phyloP scores from a whole-genome alignment of 495 filamentous ascomycete genomes.

The Trichocladium antarcticum region DNA sequence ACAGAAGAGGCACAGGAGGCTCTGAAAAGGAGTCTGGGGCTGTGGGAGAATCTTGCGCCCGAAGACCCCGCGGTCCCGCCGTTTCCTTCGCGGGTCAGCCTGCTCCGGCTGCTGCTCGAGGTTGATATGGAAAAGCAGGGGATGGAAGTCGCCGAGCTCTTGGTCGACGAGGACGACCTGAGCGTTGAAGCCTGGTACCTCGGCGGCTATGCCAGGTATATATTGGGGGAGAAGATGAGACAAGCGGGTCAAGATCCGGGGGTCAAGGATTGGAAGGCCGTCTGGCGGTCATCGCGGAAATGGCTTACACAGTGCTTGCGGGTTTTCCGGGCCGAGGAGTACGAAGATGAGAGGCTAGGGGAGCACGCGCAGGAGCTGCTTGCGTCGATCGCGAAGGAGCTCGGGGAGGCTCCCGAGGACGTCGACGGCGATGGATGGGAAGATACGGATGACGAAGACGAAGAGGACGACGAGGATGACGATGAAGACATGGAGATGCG shows the following conservation, averaged over 20 bases:
- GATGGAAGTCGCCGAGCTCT: slow-evolving; percentile 67
- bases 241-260: slow-evolving; percentile 21
- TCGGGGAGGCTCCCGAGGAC: slow-evolving; percentile 43
- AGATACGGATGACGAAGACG: slow-evolving; percentile 26
- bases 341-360: slow-evolving; percentile 58
- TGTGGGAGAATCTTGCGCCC: slow-evolving; percentile 67
- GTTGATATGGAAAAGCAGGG: slow-evolving; percentile 75
- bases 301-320: slow-evolving; percentile 51
- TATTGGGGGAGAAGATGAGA: slow-evolving; percentile 60
- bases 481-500: slow-evolving; percentile 26
- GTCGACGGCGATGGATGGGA: slow-evolving; percentile 42
- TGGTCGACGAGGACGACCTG: slow-evolving; percentile 79
- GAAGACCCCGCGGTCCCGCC: slow-evolving; percentile 59
- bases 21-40: slow-evolving; percentile 57
- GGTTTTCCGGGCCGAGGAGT: slow-evolving; percentile 51
- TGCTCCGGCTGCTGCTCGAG: slow-evolving; percentile 80
- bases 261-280: slow-evolving; percentile 35
- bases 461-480: slow-evolving; percentile 13
- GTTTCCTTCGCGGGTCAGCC: slow-evolving; percentile 70
- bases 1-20: slow-evolving; percentile 68
- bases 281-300: slow-evolving; percentile 48
- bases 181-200: slow-evolving; percentile 96
- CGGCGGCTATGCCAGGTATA: slow-evolving; percentile 80
- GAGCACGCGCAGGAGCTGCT: slow-evolving; percentile 56
- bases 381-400: slow-evolving; percentile 40